Evolutionary conservation across 2,329 filamentous ascomycete species (phyloP), one percentile per base, ranked within the genome.

Genomic region (Myrmaecium sp.): DNA sequence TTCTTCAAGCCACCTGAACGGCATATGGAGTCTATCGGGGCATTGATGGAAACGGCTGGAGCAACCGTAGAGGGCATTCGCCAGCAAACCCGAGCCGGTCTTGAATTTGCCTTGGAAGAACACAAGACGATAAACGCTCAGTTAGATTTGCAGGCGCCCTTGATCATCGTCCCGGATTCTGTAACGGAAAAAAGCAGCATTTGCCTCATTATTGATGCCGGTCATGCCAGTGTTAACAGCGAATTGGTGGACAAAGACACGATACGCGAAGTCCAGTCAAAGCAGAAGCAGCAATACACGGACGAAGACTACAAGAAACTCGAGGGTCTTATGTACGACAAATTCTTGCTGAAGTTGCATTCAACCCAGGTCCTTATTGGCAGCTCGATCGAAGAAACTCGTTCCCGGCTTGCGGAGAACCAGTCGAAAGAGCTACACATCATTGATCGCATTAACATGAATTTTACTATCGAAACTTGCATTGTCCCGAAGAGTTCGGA

Each of bases 51-150:
- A 51, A 82, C 77, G 24, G 89, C 89, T 4, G 84, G 89, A 14
- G 86, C 86, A 2, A 98, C 89, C 0, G 86, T 98, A 0, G 86
- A 98, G 52, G 86, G 84, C 5, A 63, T 98, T 31, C 70, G 91
- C 17, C 84, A 95, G 48, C 91, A 98, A 55, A 98, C 91, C 4
- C 70, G 91, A 47, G 86, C 89, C 26, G 86, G 89, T 14, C 67
- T 99, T 17, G 84, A 98, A 51, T 98, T 94, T 52, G 91, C 89
- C 0, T 60, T 99, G 3, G 79, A 94, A 43, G 91, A 98, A 47
- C 89, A 98, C 62, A 95, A 93, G 60, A 95, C 89, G 2, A 76
- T 98, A 47, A 93, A 98, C 42, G 86, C 86, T 9, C 82, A 95
- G 40, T 64, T 99, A 22, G 89, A 98, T 49, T 69, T 98, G 8